These are phyloP conservation scores for Scutellospora calospora DNA, from an alignment of 371 early-diverging fungal species.

Conservation along the genomic window DNA sequence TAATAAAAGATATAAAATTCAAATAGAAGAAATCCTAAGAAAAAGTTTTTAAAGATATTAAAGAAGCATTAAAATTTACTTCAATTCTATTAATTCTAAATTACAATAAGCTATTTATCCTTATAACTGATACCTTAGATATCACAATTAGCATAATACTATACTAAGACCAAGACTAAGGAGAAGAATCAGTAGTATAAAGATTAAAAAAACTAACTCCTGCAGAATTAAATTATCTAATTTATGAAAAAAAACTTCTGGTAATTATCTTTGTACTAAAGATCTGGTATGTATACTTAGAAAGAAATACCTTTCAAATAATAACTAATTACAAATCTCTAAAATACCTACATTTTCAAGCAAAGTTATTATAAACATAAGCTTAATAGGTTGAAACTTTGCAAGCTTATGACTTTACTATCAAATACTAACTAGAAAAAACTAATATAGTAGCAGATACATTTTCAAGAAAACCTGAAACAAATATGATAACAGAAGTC, in stretches of 20 bases:
- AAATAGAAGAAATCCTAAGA: constrained; percentile 48
- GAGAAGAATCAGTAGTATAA: constrained; percentile 34
- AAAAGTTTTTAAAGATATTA: constrained; percentile 54
- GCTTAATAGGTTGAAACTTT: background rate
- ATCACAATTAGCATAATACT: constrained; percentile 58
- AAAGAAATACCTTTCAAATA: constrained; percentile 4
- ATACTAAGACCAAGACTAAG: constrained; percentile 48
- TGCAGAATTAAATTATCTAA: constrained; percentile 39
- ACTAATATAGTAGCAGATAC: background rate
- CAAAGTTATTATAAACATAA: background rate
- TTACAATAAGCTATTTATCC: constrained; percentile 42
- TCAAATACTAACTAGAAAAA: background rate
- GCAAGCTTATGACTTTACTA: background rate
- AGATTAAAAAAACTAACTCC: background rate
- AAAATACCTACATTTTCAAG: background rate
- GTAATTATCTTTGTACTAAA: constrained; percentile 52
- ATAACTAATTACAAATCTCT: background rate
- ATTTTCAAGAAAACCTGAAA: background rate
- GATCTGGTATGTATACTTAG: constrained; percentile 50
- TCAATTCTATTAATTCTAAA: constrained; percentile 53
- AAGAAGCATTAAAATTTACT: constrained; percentile 47
- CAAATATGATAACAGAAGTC: too few species aligned
- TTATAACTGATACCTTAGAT: constrained; percentile 64
- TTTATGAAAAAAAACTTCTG: constrained; percentile 49
- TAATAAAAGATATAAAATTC: constrained; percentile 51